Evolutionary conservation across 129 eudicot genomes (phyloP).

Genomic region (Helianthus tuberosus): DNA sequence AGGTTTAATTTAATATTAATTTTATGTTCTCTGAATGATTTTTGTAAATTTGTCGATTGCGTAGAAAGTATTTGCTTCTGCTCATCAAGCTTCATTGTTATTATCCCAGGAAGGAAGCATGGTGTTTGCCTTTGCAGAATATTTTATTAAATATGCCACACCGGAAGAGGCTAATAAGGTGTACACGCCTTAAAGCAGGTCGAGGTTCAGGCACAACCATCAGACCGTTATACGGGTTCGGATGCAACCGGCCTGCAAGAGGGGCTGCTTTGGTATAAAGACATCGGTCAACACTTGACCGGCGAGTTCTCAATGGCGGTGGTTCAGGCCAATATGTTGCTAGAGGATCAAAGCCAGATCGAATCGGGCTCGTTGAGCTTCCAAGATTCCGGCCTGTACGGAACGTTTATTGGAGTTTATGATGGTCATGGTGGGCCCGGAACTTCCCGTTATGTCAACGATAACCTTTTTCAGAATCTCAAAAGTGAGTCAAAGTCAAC

Average conservation of each 20-base stretch:
- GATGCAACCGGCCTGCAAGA: conserved; percentile 62
- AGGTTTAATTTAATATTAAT: too few relatives aligned
- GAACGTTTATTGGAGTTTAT: conserved; percentile 77
- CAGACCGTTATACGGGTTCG: conserved; percentile 45
- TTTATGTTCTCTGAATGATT: too few relatives aligned
- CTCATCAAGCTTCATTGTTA: too few relatives aligned
- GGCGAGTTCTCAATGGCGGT: conserved; percentile 83
- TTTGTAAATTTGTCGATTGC: too few relatives aligned
- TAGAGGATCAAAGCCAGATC: conserved; percentile 77
- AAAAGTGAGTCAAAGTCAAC: conserved; percentile 47
- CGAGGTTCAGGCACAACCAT: too few relatives aligned
- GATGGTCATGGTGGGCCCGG: conserved; percentile 93
- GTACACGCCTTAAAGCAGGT: too few relatives aligned
- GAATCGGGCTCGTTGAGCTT: conserved; percentile 76
- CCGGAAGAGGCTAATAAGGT: too few relatives aligned
- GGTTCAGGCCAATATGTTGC: conserved; percentile 75
- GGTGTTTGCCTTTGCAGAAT: too few relatives aligned
- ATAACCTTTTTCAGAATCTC: conserved; percentile 62
- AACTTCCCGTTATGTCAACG: conserved; percentile 72
- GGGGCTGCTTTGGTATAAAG: conserved; percentile 82
- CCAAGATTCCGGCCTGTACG: conserved; percentile 65
- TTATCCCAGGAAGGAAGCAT: too few relatives aligned
- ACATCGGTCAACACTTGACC: conserved; percentile 57
- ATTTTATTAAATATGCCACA: too few relatives aligned
- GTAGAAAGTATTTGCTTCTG: too few relatives aligned